Conservation (phyloP, 495 filamentous ascomycete genomes). For the Articulospora tetracladia region DNA sequence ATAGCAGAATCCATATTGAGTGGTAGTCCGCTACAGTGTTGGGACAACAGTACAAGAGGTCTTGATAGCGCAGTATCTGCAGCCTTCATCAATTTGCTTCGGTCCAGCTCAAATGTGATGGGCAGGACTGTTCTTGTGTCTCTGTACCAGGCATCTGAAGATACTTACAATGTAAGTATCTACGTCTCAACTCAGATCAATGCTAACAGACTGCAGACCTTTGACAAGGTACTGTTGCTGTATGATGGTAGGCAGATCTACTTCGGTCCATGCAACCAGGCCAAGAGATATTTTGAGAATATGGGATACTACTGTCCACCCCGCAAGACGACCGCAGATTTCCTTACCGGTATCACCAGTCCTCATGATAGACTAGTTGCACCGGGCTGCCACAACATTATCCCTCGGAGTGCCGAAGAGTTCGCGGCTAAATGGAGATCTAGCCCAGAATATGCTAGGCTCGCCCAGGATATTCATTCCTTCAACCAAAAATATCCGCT, state of each 20-base stretch:
- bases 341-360: constrained; percentile 67
- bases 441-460: constrained; percentile 56
- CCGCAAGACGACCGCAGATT: constrained; percentile 60
- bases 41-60: constrained; percentile 50
- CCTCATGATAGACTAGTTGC: constrained; percentile 55
- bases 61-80: constrained; percentile 45
- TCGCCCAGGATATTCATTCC: constrained; percentile 64
- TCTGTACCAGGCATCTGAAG: constrained; percentile 27
- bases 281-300: constrained; percentile 55
- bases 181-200: not conserved
- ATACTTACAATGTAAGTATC: constrained; percentile 40
- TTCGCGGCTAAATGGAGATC: constrained; percentile 70
- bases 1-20: constrained; percentile 68
- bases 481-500: constrained; percentile 60
- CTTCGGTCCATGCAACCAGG: constrained; percentile 53
- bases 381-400: constrained; percentile 55
- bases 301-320: constrained; percentile 51
- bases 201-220: constrained; percentile 21
- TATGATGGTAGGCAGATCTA: constrained; percentile 64
- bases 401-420: constrained; percentile 49
- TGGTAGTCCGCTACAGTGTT: constrained; percentile 44
- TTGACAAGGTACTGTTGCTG: constrained; percentile 58
- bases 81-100: constrained; percentile 38
- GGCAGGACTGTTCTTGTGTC: constrained; percentile 44
- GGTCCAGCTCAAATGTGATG: constrained; percentile 43